These are phyloP conservation scores for Geopyxis carbonaria DNA, from an alignment of 495 filamentous ascomycete species.

Conservation along the genomic window DNA sequence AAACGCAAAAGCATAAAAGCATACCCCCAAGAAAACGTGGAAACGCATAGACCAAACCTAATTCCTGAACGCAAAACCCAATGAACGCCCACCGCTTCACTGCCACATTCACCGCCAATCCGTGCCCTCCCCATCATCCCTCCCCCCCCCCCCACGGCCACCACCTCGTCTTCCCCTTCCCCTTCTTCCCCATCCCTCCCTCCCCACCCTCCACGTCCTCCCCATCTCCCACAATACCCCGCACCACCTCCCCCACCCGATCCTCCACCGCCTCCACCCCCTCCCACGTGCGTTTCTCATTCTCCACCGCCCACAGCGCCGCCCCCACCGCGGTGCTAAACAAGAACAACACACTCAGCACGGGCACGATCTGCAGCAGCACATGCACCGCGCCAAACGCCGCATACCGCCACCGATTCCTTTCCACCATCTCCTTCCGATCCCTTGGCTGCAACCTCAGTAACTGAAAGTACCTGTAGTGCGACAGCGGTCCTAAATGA, in stretches of 20 bases:
- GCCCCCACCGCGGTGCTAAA: slow-evolving; percentile 77
- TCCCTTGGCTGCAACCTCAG: slow-evolving; percentile 54
- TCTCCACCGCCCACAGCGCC: slow-evolving; percentile 67
- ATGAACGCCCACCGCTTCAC: too few species aligned
- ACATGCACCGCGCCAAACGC: slow-evolving; percentile 40
- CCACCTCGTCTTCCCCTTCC: slow-evolving; percentile 2
- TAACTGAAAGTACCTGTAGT: slow-evolving; percentile 70
- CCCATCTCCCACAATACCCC: not conserved
- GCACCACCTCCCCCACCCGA: not conserved
- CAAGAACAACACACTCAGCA: slow-evolving; percentile 65
- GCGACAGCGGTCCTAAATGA: slow-evolving; percentile 40
- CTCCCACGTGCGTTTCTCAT: slow-evolving; percentile 7
- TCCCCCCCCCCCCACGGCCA: not conserved
- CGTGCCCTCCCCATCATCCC: too few species aligned
- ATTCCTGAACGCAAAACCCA: too few species aligned
- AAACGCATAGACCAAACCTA: too few species aligned
- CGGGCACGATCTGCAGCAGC: slow-evolving; percentile 55
- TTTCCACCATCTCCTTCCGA: slow-evolving; percentile 46
- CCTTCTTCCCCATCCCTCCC: not conserved
- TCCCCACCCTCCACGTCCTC: not conserved
- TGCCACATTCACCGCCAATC: too few species aligned
- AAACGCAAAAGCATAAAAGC: too few species aligned
- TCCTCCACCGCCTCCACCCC: not conserved
- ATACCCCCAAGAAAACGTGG: too few species aligned
- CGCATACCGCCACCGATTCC: slow-evolving; percentile 57